Percentiles rank a stretch among this genome's conserved stretches.
phyloP scores from a whole-genome alignment of 2,329 filamentous ascomycete species.

The Aspergillus sp. region DNA sequence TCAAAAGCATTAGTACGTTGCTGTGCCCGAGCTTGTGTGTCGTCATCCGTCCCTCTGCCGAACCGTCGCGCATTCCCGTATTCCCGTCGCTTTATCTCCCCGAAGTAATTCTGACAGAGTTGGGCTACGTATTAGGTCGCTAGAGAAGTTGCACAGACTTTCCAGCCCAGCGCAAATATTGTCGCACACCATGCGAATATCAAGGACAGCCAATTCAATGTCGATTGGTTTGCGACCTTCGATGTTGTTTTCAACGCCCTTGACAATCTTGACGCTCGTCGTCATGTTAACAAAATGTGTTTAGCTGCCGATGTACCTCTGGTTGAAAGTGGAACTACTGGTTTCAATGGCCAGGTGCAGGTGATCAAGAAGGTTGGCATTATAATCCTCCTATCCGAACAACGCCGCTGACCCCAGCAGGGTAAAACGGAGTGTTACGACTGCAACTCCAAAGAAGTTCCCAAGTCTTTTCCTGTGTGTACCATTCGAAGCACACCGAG shows the following conservation, averaged over 20 bases:
- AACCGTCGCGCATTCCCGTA: background rate
- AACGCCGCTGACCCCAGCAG: conserved; percentile 33
- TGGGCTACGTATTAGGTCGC: conserved; percentile 65
- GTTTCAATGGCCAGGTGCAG: conserved; percentile 96
- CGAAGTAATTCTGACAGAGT: conserved; percentile 17
- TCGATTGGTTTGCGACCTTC: conserved; percentile 84
- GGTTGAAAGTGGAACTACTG: conserved; percentile 95
- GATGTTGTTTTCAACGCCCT: conserved; percentile 92
- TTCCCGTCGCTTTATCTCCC: background rate
- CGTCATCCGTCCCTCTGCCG: conserved; percentile 7
- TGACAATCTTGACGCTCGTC: conserved; percentile 89
- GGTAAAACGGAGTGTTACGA: conserved; percentile 94
- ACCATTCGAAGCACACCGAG: conserved; percentile 95
- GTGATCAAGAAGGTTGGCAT: conserved; percentile 75
- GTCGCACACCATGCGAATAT: conserved; percentile 92
- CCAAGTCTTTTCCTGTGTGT: conserved; percentile 93
- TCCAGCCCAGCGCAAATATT: conserved; percentile 86
- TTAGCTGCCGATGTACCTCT: conserved; percentile 85
- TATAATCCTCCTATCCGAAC: background rate
- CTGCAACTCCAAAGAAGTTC: conserved; percentile 83
- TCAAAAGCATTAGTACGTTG: conserved; percentile 79
- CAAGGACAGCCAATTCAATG: conserved; percentile 81
- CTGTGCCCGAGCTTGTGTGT: conserved; percentile 3
- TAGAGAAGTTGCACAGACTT: conserved; percentile 84
- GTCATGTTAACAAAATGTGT: conserved; percentile 98